Evolutionary conservation across 148 eudicot species (phyloP), one percentile per base, ranked within the genome.

Genomic region (Chenopodium quinoa): DNA sequence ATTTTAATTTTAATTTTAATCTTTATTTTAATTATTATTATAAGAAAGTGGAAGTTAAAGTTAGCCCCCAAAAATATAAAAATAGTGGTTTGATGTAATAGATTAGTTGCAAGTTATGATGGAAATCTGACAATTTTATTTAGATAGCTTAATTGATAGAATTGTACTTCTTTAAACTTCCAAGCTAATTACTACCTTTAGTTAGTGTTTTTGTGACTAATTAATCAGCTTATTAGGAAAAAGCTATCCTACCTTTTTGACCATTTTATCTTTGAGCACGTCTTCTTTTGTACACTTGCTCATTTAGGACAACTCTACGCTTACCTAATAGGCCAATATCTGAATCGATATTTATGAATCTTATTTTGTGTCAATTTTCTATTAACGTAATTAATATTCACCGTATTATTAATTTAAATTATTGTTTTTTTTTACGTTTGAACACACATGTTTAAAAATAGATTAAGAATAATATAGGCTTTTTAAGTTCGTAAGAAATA

Each of bases 41-140:
- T 25, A 4, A 75, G 19, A 75, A 75, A 75, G 78, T 75, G 23
- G 54, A 62, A 23, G 12, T 77, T 67, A 25, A 47, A 5, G 80
- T 48, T 68, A 48, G 63, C 64, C 47, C 20, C 50, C 48, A 54
- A 32, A 11, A 40, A 40, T 40, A 40, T 40, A 40, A 40, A 40
- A 5, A 40, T 40, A 40, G 44, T 40, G 44, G 44, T 4, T 40
- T 40, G 44, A 40, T 40, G 44, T 77, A 25, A 14, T 76, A 19
- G 3, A 23, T 63, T 40, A 19, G 27, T 50, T 29, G 44, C 44
- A 40, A 22, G 50, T 77, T 75, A 34, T 77, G 27, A 11, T 20
- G 29, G 71, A 67, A 77, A 40, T 16, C 54, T 1, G 70, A 44
- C 79, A 64, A 63, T 63, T 62, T 76, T 2, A 54, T 7, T 56